Evolutionary conservation across 2,329 filamentous ascomycete species (phyloP).

Genomic region (Lomentospora prolificans): DNA sequence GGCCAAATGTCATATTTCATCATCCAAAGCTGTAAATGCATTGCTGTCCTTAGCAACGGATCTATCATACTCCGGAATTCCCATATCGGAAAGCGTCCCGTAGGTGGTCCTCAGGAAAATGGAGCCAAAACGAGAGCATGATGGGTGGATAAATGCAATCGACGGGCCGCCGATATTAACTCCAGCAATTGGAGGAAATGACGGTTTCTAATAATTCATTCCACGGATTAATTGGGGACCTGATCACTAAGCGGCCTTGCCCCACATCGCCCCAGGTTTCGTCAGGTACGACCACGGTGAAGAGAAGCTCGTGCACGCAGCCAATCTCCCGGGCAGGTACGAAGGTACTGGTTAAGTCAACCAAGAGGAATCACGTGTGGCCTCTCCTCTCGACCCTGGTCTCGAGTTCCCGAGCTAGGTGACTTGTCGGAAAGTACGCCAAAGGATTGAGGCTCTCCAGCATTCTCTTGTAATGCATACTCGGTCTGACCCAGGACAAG

Average conservation of each 20-base stretch:
- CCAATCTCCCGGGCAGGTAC: no score
- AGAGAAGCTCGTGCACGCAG: no score
- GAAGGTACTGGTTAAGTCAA: no score
- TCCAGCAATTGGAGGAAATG: conserved; percentile 1
- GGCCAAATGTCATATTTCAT: conserved; percentile 2
- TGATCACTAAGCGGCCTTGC: background rate
- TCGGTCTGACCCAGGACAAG: no score
- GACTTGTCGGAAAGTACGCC: no score
- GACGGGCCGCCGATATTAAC: background rate
- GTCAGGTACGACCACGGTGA: no score
- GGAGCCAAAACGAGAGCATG: background rate
- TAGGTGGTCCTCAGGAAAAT: background rate
- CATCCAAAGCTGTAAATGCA: background rate
- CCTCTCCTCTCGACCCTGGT: no score
- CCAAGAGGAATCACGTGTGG: no score
- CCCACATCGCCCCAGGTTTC: background rate
- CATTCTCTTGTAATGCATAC: no score
- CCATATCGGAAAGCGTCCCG: conserved; percentile 1
- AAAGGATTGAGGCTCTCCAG: no score
- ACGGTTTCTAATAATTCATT: background rate
- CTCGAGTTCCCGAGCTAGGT: no score
- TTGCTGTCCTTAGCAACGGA: conserved; percentile 1
- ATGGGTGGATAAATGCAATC: conserved; percentile 1
- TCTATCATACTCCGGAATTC: conserved; percentile 1
- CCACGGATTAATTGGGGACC: background rate